phyloP scores from a whole-genome alignment of 192 early-diverging fungal species.

The Helicostylum pulchrum region DNA sequence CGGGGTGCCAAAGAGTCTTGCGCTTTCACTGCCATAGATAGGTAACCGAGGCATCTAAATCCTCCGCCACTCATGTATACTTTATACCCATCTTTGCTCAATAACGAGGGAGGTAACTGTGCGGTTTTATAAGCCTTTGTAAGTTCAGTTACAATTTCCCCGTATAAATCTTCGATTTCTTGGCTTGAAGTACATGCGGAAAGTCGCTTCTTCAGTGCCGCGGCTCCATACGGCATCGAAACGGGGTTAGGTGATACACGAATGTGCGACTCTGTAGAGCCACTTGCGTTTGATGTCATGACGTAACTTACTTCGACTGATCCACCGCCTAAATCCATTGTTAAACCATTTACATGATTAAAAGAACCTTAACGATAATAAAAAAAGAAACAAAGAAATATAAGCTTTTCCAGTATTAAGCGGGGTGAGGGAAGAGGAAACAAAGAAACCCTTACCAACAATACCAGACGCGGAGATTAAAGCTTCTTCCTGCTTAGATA shows the following conservation, averaged over 20 bases:
- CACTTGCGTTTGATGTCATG: not conserved
- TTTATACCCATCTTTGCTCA: constrained; percentile 33
- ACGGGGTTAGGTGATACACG: constrained; percentile 28
- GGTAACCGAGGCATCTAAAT: constrained; percentile 49
- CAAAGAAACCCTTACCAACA: constrained; percentile 36
- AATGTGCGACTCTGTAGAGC: constrained; percentile 3
- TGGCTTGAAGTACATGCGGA: constrained; percentile 28
- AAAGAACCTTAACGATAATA: constrained; percentile 36
- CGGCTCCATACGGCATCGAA: constrained; percentile 51
- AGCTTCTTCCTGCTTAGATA: constrained; percentile 49
- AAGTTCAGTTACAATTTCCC: constrained; percentile 34
- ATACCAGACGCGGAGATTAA: constrained; percentile 50
- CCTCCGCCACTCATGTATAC: constrained; percentile 57
- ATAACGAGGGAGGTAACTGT: constrained; percentile 16
- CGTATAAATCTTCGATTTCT: constrained; percentile 19
- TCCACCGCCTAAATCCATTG: constrained; percentile 59
- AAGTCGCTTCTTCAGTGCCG: constrained; percentile 42
- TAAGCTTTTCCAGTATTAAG: not conserved
- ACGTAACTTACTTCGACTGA: constrained; percentile 57
- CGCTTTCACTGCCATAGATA: constrained; percentile 46
- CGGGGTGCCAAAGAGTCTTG: constrained; percentile 14
- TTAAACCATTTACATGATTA: constrained; percentile 46
- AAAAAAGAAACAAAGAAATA: not conserved
- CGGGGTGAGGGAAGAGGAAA: not conserved
- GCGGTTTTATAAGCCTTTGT: constrained; percentile 30